A percentile compares a stretch with the other conserved stretches of the same genome.
Evolutionary conservation across 1,284 basidiomycete genomes (phyloP).

Genomic region (Boletus nobilissimus): DNA sequence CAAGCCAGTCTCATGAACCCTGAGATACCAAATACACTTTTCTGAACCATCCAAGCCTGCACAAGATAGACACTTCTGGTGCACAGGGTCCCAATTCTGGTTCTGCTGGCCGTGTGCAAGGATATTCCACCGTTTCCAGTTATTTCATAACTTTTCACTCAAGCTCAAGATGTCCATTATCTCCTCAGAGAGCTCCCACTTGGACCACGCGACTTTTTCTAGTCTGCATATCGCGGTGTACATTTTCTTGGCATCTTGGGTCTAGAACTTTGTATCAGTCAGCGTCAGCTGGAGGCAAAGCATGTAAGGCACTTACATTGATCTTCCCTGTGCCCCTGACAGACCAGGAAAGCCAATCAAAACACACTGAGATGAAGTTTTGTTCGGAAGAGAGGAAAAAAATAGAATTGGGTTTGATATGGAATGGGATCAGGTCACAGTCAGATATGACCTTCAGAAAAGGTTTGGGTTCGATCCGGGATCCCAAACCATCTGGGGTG

Average conservation of each 20-base stretch:
- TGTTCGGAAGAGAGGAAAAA: conserved; percentile 28
- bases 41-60: background rate
- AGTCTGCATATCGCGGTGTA: conserved; percentile 4
- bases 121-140: background rate
- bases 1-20: background rate
- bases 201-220: accelerated
- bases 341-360: conserved; percentile 18
- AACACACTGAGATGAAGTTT: conserved; percentile 21
- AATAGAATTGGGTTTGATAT: conserved; percentile 22
- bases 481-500: accelerated
- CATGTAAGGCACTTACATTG: background rate
- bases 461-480: background rate
- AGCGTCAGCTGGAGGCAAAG: too few relatives aligned
- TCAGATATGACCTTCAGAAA: background rate
- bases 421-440: conserved; percentile 3
- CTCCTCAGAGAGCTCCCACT: background rate
- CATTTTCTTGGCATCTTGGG: background rate
- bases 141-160: background rate
- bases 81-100: background rate
- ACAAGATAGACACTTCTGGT: background rate
- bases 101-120: background rate
- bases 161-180: background rate
- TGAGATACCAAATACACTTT: background rate
- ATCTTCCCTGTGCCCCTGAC: background rate
- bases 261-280: background rate